Base-by-base conservation (phyloP, 345 rosid species). In the Hypericum perforatum region DNA sequence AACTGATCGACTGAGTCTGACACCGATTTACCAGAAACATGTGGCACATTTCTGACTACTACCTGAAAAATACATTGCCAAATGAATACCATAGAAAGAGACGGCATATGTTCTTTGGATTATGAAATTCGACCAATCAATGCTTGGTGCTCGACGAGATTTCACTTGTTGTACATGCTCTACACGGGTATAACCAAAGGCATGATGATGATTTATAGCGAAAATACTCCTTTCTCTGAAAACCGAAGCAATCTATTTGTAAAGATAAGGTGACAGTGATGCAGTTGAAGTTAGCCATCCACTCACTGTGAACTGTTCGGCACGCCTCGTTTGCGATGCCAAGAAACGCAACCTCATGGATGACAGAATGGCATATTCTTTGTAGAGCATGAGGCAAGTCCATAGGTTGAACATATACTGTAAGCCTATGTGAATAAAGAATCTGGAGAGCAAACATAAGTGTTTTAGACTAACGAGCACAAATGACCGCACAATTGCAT, bases 261-360 rank as follows among this genome's bases (percentile, higher is more conserved):
- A 22, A 22, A 22, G 32, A 22, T 22, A 22, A 22, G 32, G 32
- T 22, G 32, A 22, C 32, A 22, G 32, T 22, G 2, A 22, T 22
- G 32, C 32, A 22, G 1, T 22, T 22, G 56, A 37, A 29, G 45
- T 29, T 46, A 13, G n/a, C 13, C 36, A 47, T 63, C 37, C 63
- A 77, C 98, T 83, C 68, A 92, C 97, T 5, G 95, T 88, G 69
- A 92, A 92, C 73, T 92, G 98, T 60, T 88, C 96, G 5, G 89
- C 77, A 66, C 75, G 77, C 71, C 95, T 73, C 36, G 69, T 65
- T 52, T 92, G 85, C 9, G 95, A 73, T 68, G 82, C 95, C 84
- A 88, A 63, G 72, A 85, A 88, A 44, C 47, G 75, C 62, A 88
- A 68, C 77, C 98, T 85, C 95, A 92, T 83, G 11, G 64, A 67